Conservation (phyloP, 257 asterid genomes). For the Solanum lignicaule region DNA sequence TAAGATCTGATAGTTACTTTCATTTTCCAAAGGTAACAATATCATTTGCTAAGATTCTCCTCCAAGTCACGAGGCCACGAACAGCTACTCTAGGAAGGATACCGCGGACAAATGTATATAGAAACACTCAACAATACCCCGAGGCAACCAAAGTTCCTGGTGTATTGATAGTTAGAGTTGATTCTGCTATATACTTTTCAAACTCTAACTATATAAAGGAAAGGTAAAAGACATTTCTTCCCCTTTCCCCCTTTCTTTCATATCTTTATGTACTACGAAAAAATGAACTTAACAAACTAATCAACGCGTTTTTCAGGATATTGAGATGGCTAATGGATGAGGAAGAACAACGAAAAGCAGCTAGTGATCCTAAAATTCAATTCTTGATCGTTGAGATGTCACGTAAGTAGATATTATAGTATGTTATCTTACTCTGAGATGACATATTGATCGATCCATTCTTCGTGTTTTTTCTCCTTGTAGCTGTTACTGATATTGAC, state of each 20-base stretch:
- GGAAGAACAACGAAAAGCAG: slow-evolving; percentile 38
- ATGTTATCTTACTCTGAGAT: background rate
- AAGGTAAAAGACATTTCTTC: slow-evolving; percentile 26
- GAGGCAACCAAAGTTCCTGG: slow-evolving; percentile 69
- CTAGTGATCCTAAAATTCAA: slow-evolving; percentile 30
- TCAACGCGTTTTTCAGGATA: slow-evolving; percentile 27
- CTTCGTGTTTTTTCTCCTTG: background rate
- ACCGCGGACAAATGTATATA: slow-evolving; percentile 68
- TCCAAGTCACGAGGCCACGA: slow-evolving; percentile 91
- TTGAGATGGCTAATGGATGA: slow-evolving; percentile 72
- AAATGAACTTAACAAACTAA: background rate
- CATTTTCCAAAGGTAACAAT: slow-evolving; percentile 44
- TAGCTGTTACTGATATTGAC: slow-evolving; percentile 87
- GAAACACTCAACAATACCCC: slow-evolving; percentile 76
- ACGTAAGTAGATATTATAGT: slow-evolving; percentile 19
- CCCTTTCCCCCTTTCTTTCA: background rate
- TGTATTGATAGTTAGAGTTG: slow-evolving; percentile 67
- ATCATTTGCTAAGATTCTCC: slow-evolving; percentile 76
- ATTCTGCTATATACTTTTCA: slow-evolving; percentile 94
- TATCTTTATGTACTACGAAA: background rate
- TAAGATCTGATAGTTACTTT: background rate
- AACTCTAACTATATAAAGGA: slow-evolving; percentile 82
- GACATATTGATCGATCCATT: background rate
- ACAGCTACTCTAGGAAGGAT: slow-evolving; percentile 74
- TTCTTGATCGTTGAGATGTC: slow-evolving; percentile 46